Conservation (phyloP, 108 stramenopile genomes). For the Aureococcus anophagefferens region DNA sequence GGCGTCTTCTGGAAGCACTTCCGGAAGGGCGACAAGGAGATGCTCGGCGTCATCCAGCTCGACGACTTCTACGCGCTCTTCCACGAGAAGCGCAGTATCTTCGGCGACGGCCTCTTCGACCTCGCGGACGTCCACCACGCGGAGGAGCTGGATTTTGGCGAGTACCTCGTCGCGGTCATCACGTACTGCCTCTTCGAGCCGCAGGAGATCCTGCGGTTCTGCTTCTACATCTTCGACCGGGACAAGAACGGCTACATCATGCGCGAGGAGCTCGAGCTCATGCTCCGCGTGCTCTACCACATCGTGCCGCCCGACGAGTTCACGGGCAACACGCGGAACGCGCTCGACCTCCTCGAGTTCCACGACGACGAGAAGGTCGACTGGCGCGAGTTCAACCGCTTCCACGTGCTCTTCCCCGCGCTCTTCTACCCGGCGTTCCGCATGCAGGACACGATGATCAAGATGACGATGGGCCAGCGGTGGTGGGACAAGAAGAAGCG, state of each 20-base stretch:
- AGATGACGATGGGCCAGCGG: constrained; percentile 15
- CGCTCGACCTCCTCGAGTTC: not conserved
- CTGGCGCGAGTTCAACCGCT: constrained; percentile 20
- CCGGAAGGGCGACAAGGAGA: constrained; percentile 12
- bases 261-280: constrained; percentile 17
- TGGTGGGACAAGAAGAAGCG: constrained; percentile 27
- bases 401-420: constrained; percentile 4
- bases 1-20: constrained; percentile 8
- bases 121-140: not conserved
- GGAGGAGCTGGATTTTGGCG: not conserved
- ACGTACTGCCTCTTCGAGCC: constrained; percentile 5
- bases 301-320: constrained; percentile 3
- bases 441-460: constrained; percentile 26
- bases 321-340: constrained; percentile 2
- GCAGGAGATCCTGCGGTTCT: constrained; percentile 17
- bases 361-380: constrained; percentile 14
- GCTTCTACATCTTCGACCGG: constrained; percentile 25
- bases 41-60: constrained; percentile 7
- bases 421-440: constrained; percentile 30
- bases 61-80: constrained; percentile 17
- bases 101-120: constrained; percentile 22
- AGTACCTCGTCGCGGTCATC: not conserved
- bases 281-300: constrained; percentile 16
- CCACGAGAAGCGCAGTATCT: constrained; percentile 16
- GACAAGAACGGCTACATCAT: constrained; percentile 28